Conservation (phyloP, 345 rosid genomes). For the Ceriops tagal region DNA sequence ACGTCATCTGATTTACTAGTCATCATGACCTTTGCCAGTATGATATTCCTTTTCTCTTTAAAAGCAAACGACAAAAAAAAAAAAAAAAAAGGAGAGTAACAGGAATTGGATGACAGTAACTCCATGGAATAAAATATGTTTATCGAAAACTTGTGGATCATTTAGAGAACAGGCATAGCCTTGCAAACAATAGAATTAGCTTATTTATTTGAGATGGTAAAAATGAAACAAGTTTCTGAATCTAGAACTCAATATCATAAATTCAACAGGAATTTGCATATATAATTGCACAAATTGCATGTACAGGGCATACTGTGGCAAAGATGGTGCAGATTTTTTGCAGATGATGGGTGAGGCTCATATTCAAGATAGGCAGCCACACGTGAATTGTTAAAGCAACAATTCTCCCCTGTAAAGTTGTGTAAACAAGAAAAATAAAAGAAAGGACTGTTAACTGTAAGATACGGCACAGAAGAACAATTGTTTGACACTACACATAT, state of each 20-base stretch:
- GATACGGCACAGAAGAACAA: too few relatives aligned
- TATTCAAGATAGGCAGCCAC: constrained; percentile 63
- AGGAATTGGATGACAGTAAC: neutral
- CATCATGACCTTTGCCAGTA: too few relatives aligned
- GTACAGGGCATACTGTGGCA: constrained; percentile 62
- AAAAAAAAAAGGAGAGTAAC: neutral
- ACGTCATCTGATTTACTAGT: too few relatives aligned
- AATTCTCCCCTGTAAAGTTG: constrained; percentile 61
- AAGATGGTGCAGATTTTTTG: constrained; percentile 82
- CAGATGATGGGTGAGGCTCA: constrained; percentile 91
- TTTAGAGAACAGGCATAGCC: too few relatives aligned
- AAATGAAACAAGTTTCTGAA: neutral
- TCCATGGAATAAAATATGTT: neutral
- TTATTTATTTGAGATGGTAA: neutral
- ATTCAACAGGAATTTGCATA: neutral
- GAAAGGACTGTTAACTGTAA: too few relatives aligned
- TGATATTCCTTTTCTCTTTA: too few relatives aligned
- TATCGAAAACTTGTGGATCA: too few relatives aligned
- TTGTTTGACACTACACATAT: too few relatives aligned
- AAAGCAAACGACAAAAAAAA: neutral
- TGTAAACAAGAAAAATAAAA: neutral
- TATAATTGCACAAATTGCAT: constrained; percentile 4
- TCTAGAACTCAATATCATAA: constrained; percentile 3
- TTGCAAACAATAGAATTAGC: too few relatives aligned
- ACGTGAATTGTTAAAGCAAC: constrained; percentile 70